A percentile compares a stretch with the other conserved stretches of the same genome.
phyloP scores from a whole-genome alignment of 1,139 yeast genomes.

The Lodderomyces parapsilosis region DNA sequence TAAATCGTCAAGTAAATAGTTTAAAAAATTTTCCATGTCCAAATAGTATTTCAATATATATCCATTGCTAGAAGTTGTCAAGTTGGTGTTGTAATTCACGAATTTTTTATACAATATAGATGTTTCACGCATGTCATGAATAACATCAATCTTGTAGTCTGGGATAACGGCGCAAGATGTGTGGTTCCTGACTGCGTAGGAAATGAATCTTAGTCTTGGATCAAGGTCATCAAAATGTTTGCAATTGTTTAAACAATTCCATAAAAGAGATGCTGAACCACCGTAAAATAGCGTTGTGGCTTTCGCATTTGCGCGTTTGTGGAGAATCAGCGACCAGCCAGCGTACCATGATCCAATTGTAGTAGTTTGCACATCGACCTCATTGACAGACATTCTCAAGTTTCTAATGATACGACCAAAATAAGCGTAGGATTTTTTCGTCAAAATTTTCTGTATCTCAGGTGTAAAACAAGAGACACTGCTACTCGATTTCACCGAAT shows the following conservation, averaged over 20 bases:
- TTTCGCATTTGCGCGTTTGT: slow-evolving; percentile 32
- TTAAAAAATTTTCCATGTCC: slow-evolving; percentile 32
- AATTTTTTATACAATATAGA: slow-evolving; percentile 24
- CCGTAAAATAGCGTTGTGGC: slow-evolving; percentile 32
- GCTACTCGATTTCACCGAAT: slow-evolving; percentile 14
- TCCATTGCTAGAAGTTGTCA: slow-evolving; percentile 15
- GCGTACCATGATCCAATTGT: slow-evolving; percentile 39
- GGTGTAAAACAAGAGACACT: slow-evolving; percentile 25
- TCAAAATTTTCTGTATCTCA: slow-evolving; percentile 29
- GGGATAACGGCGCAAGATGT: slow-evolving; percentile 28
- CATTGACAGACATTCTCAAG: slow-evolving; percentile 31
- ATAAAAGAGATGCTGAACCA: slow-evolving; percentile 36
- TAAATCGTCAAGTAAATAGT: slow-evolving; percentile 24
- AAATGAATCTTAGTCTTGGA: slow-evolving; percentile 25
- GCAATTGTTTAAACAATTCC: slow-evolving; percentile 27
- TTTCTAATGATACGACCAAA: slow-evolving; percentile 36
- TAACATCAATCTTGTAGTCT: slow-evolving; percentile 33
- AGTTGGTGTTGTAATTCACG: slow-evolving; percentile 16
- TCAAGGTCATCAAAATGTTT: slow-evolving; percentile 21
- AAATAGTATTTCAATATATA: slow-evolving; percentile 16
- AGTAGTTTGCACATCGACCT: slow-evolving; percentile 35
- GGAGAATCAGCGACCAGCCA: slow-evolving; percentile 37
- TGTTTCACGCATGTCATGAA: slow-evolving; percentile 25
- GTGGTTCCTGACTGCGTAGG: slow-evolving; percentile 28
- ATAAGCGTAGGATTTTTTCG: slow-evolving; percentile 32